Evolutionary conservation across 1,284 basidiomycete species (phyloP), one percentile per base, ranked within the genome.

Genomic region (Porodaedalea pini): DNA sequence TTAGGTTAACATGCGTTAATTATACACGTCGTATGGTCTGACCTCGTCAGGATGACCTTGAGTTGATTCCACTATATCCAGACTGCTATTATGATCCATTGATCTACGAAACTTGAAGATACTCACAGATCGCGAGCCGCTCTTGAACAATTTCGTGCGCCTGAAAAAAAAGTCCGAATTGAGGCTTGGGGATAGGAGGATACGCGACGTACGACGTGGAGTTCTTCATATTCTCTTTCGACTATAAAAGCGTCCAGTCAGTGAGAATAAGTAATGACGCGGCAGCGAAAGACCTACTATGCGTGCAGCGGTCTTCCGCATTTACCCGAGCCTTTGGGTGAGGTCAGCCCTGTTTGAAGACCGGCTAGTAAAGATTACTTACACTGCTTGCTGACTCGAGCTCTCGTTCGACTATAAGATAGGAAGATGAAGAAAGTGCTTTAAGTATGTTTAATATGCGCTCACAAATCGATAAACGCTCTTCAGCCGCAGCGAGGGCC

Each of bases 401-500:
- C 25, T 47, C 25, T 15, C 10, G 4, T n/a, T 47, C 45, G n/a
- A 19, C 45, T 47, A n/a, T 47, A 29, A 6, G n/a, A n/a, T n/a
- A n/a, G n/a, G n/a, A n/a, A n/a, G n/a, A n/a, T n/a, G n/a, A n/a
- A 29, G n/a, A 47, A 11, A 32, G 13, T 7, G 17, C 15, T n/a
- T 13, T 25, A 47, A 15, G 7, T 7, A 29, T 2, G 1, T 47
- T 44, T 29, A 29, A 15, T 11, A 17, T 29, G 6, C 10, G 36
- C 29, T 34, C 25, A 56, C 55, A 17, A 3, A 6, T 51, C 15
- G 36, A 29, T n/a, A 56, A 4, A 11, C 32, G 37, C n/a, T 15
- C 19, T 36, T 49, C 47, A 6, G 47, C 47, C 21, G 23, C 37
- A 25, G 55, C 45, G 6, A 56, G 25, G 19, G 47, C 47, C 55